A percentile compares a stretch with the other conserved stretches of the same genome.
These are phyloP conservation scores for Psilocybe mexicana DNA, from an alignment of 1,284 basidiomycete genomes.

Conservation along the genomic window DNA sequence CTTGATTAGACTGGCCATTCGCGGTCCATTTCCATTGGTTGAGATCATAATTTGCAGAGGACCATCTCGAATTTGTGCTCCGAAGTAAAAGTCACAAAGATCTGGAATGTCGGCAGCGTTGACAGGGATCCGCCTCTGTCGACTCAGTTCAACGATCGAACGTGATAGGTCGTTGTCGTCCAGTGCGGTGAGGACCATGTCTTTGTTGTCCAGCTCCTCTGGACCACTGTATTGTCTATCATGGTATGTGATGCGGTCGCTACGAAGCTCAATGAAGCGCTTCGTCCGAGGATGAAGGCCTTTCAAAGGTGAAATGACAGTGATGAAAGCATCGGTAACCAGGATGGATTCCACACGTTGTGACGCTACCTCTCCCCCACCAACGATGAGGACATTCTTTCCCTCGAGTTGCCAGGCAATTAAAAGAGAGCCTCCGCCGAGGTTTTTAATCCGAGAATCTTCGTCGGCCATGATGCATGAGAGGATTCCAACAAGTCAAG, in stretches of 20 bases:
- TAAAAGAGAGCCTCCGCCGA: constrained; percentile 70
- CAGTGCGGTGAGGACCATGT: constrained; percentile 95
- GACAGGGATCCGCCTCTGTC: constrained; percentile 76
- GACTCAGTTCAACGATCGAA: constrained; percentile 72
- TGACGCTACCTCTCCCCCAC: constrained; percentile 87
- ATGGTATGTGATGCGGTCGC: constrained; percentile 67
- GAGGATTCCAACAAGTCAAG: background rate
- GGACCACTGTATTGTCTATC: constrained; percentile 66
- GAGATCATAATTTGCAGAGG: constrained; percentile 96
- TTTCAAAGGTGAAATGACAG: constrained; percentile 59
- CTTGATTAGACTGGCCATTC: constrained; percentile 85
- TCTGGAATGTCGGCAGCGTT: constrained; percentile 97
- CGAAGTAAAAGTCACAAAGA: constrained; percentile 98
- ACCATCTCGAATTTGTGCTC: constrained; percentile 88
- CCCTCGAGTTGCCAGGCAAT: constrained; percentile 87
- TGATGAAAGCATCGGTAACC: constrained; percentile 60
- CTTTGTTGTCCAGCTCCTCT: constrained; percentile 63
- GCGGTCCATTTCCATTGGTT: constrained; percentile 92
- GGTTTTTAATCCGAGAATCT: constrained; percentile 17
- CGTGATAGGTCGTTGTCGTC: constrained; percentile 80
- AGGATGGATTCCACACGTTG: constrained; percentile 76
- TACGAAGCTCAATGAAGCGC: constrained; percentile 47
- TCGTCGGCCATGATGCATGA: constrained; percentile 17
- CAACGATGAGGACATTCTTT: constrained; percentile 82
- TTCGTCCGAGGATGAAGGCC: constrained; percentile 65